These are phyloP conservation scores for Cladophialophora immunda DNA, from an alignment of 2,329 filamentous ascomycete species.

Conservation along the genomic window DNA sequence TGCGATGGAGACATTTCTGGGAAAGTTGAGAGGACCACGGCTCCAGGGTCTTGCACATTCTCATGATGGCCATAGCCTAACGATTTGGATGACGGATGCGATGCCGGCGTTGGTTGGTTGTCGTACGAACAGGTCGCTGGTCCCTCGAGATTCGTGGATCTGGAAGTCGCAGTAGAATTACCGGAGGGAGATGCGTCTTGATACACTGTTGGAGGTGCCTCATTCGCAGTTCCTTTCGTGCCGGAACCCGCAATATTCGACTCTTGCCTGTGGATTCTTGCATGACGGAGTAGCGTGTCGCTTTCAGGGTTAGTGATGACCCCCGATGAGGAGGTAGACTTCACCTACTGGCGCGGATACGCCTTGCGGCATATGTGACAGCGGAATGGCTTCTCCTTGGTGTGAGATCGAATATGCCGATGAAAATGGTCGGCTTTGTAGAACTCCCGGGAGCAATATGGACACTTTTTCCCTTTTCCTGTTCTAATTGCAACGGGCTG, in stretches of 20 bases:
- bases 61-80: not conserved
- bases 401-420: conserved; percentile 44
- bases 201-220: too few species aligned
- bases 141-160: not conserved
- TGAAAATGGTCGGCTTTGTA: conserved; percentile 45
- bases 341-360: conserved; percentile 42
- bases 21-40: not conserved
- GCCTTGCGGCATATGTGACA: conserved; percentile 41
- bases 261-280: conserved; percentile 24
- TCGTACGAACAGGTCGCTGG: not conserved
- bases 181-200: not conserved
- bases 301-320: conserved; percentile 6
- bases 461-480: conserved; percentile 31
- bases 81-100: not conserved
- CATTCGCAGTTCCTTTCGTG: conserved; percentile 1
- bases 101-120: not conserved
- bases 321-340: too few species aligned
- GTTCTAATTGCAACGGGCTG: not conserved
- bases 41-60: not conserved
- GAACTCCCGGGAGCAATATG: conserved; percentile 41
- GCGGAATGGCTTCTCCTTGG: conserved; percentile 45
- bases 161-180: not conserved
- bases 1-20: not conserved
- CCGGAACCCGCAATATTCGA: not conserved
- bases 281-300: conserved; percentile 28